Conservation (phyloP, 768 basidiomycete genomes). For the Calvatia gigantea region DNA sequence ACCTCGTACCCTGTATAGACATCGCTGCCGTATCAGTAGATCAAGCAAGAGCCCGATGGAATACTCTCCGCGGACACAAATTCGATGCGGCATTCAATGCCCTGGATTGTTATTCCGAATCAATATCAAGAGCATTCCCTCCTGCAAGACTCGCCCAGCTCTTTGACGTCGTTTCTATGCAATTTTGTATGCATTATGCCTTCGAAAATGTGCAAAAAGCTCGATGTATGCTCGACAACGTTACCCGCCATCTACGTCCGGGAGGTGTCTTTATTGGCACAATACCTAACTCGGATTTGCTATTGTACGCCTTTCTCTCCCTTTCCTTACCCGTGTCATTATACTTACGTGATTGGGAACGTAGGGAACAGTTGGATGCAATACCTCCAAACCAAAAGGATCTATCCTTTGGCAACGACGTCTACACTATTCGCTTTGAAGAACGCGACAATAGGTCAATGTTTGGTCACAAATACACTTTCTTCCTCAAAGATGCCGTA, state of each 20-base stretch:
- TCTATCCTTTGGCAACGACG: slow-evolving; percentile 84
- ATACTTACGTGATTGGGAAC: not conserved
- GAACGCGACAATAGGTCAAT: slow-evolving; percentile 55
- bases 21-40: slow-evolving; percentile 86
- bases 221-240: slow-evolving; percentile 91
- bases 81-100: slow-evolving; percentile 83
- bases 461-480: slow-evolving; percentile 92
- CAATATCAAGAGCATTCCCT: slow-evolving; percentile 67
- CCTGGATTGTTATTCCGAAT: slow-evolving; percentile 82
- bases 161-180: slow-evolving; percentile 97
- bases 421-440: slow-evolving; percentile 88
- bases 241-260: slow-evolving; percentile 67
- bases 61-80: slow-evolving; percentile 41
- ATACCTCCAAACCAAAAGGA: slow-evolving; percentile 64
- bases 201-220: slow-evolving; percentile 89
- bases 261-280: slow-evolving; percentile 98
- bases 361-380: slow-evolving; percentile 67
- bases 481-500: slow-evolving; percentile 92
- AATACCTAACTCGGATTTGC: slow-evolving; percentile 81
- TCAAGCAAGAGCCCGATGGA: slow-evolving; percentile 80
- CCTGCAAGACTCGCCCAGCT: slow-evolving; percentile 56
- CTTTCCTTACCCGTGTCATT: slow-evolving; percentile 7
- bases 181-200: slow-evolving; percentile 99
- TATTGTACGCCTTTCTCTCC: slow-evolving; percentile 59
- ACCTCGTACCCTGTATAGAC: slow-evolving; percentile 43